Evolutionary conservation across 768 basidiomycete species (phyloP).

Genomic region (Mycena maculata): DNA sequence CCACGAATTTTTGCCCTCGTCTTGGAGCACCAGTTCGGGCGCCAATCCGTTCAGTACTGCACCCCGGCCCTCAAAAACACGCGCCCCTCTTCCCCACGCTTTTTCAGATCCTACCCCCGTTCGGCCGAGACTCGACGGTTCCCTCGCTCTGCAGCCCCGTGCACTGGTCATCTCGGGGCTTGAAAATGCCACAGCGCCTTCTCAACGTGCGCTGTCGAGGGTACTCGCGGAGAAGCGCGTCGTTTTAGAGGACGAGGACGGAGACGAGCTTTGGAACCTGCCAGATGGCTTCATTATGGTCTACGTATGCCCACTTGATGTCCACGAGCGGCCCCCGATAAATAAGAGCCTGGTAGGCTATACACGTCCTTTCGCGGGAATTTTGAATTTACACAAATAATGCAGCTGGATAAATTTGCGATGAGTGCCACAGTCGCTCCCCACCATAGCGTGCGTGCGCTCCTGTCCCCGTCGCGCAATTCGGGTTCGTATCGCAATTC

Average conservation of each 20-base stretch:
- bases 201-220: constrained; percentile 68
- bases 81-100: constrained; percentile 41
- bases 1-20: constrained; percentile 23
- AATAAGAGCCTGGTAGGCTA: constrained; percentile 72
- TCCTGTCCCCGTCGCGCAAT: constrained; percentile 35
- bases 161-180: constrained; percentile 78
- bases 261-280: constrained; percentile 60
- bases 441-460: constrained; percentile 52
- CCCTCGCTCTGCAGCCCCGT: constrained; percentile 56
- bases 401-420: constrained; percentile 81
- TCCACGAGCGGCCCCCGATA: constrained; percentile 73
- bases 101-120: constrained; percentile 49
- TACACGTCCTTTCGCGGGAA: constrained; percentile 6
- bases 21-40: constrained; percentile 23
- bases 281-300: constrained; percentile 79
- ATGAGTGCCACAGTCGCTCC: constrained; percentile 76
- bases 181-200: constrained; percentile 65
- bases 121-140: constrained; percentile 33
- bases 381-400: constrained; percentile 11
- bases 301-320: constrained; percentile 76
- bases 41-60: constrained; percentile 28
- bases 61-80: constrained; percentile 12
- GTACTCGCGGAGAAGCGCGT: constrained; percentile 66
- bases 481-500: constrained; percentile 34
- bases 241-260: constrained; percentile 53